Base-by-base conservation (phyloP, 306 rosid genomes). In the Malus sylvestris region DNA sequence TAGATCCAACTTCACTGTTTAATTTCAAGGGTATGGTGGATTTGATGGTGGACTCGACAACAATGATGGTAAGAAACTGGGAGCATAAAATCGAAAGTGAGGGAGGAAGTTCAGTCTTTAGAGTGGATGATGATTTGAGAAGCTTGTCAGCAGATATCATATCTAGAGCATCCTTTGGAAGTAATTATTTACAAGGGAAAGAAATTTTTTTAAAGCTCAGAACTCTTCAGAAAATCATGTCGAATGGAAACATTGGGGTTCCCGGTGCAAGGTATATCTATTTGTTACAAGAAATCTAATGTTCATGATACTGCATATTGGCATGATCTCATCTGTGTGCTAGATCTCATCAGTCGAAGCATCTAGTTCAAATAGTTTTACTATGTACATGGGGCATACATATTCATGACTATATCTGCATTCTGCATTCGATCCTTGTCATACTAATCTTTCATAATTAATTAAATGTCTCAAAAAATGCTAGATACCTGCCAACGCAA, bases 111-210 rank as follows among this genome's bases (percentile, higher is more conserved):
- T 71, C 79, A 14, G 89, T 82, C 40, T 79, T 89, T 16, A 81
- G 69, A 59, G 9, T 91, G 42, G 89, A 86, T 74, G 86, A 82
- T 5, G 78, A 84, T 78, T 44, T 87, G 32, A 68, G 83, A 86
- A 78, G 86, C 77, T 80, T 89, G 73, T 91, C 88, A 0, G 88
- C 89, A 0, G 86, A 87, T 60, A 84, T 89, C 63, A 84, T 91
- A 33, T 82, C 89, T 0, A 86, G 69, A 70, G 85, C 92, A 33
- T 91, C 87, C 78, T 91, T 91, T 51, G 90, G 90, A 20, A 89
- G 90, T 80, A 83, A 79, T 72, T 91, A 82, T 83, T 45, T 51
- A 3, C 80, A 88, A 73, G 96, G 93, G 14, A 82, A 80, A 70
- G 82, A 87, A 74, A 88, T 88, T 71, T 91, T 88, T 82, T 52